Conservation (phyloP, 2,329 filamentous ascomycete genomes). For the Calycina herbarum region DNA sequence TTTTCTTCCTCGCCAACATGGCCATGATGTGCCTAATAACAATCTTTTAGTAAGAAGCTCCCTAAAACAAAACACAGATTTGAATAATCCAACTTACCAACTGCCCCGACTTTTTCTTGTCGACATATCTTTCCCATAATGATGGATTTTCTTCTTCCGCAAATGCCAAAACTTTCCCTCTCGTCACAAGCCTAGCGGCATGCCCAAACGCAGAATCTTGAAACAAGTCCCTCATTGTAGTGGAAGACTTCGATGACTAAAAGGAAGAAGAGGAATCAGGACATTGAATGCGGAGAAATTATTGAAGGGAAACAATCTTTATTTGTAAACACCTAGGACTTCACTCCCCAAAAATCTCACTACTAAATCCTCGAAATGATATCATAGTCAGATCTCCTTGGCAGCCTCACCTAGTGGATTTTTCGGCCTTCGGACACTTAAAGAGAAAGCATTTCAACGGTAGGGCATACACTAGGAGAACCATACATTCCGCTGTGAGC, state of each 20-base stretch:
- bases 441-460: neutral
- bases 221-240: slow-evolving; percentile 41
- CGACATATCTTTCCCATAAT: slow-evolving; percentile 50
- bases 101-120: slow-evolving; percentile 49
- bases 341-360: too few species aligned
- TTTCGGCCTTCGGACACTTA: neutral
- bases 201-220: slow-evolving; percentile 46
- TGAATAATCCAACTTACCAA: slow-evolving; percentile 27
- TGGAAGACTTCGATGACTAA: neutral
- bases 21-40: slow-evolving; percentile 43
- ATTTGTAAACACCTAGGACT: too few species aligned
- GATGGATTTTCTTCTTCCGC: slow-evolving; percentile 48
- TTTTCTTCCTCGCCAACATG: slow-evolving; percentile 33
- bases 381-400: neutral
- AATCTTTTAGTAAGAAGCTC: neutral
- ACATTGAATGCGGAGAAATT: too few species aligned
- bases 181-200: slow-evolving; percentile 42
- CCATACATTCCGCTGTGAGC: neutral
- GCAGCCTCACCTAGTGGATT: neutral
- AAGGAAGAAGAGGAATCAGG: too few species aligned
- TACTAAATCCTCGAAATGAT: neutral
- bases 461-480: neutral
- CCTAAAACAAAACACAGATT: neutral
- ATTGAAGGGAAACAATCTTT: too few species aligned
- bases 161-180: slow-evolving; percentile 42